Base-by-base conservation (phyloP, 148 eudicot species). In the Mesembryanthemum crystallinum region DNA sequence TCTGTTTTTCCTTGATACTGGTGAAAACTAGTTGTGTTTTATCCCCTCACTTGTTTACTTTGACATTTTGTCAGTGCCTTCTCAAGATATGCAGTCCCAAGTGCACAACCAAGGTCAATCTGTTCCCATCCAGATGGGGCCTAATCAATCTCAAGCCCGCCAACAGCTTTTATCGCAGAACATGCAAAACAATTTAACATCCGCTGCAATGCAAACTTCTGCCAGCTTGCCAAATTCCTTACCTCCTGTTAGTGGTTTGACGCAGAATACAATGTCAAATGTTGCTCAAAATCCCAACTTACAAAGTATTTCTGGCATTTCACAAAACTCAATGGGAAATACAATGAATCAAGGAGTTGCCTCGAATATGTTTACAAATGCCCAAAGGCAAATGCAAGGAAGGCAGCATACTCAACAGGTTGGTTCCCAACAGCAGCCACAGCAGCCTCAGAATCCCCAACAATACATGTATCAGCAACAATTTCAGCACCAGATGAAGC, bases 341-440 rank as follows among this genome's bases (percentile, higher is more conserved):
- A 80, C 94, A 49, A 73, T 94, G 87, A 96, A 90, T 73, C 92
- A 86, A 72, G 98, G 92, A 77, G 83, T 85, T 72, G 70, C 91
- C 74, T 78, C 93, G 33, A 90, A 77, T 82, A 82, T 85, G 73
- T 86, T 84, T 83, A 83, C 98, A 47, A 90, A 85, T 83, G 76
- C 86, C 39, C 96, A 92, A 77, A 89, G 94, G 84, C 94, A 88
- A 80, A 76, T 89, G 80, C 89, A 83, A 73, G 97, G 87, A 69
- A 87, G 96, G 87, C 97, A 89, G 49, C 80, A 51, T 73, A 51
- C 63, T 55, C 95, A 86, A 77, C 89, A 86, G 63, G 84, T 74
- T 78, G 88, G 73, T 69, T 66, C 88, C 49, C 92, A 90, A 70
- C 91, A 85, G 68, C 89, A 82, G 61, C 87, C 80, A 23, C 96